phyloP scores from a whole-genome alignment of 2,329 filamentous ascomycete genomes.

The Neopestalotiopsis sp. region DNA sequence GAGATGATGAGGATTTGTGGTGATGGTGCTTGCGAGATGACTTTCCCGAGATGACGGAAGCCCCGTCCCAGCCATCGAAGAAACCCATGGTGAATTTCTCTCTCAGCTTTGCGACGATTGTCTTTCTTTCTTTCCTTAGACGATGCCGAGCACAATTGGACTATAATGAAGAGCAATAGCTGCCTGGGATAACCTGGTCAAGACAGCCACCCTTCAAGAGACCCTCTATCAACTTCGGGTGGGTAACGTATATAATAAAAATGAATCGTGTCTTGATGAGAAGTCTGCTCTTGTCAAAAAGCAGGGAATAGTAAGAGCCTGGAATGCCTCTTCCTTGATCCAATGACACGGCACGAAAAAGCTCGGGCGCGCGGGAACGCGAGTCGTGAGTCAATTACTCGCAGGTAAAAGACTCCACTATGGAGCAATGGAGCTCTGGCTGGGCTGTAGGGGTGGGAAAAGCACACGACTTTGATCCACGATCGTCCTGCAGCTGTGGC shows the following conservation, averaged over 20 bases:
- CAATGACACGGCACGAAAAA: background rate
- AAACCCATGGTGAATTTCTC: constrained; percentile 31
- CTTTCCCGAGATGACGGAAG: constrained; percentile 28
- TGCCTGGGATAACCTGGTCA: background rate
- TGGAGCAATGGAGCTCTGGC: background rate
- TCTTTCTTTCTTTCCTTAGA: background rate
- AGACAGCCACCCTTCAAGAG: background rate
- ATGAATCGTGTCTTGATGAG: background rate
- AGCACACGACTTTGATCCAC: background rate
- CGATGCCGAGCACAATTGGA: background rate
- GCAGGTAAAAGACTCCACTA: constrained; percentile 10
- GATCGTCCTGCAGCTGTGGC: background rate
- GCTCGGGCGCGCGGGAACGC: background rate
- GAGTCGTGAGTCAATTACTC: constrained; percentile 6
- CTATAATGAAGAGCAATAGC: background rate
- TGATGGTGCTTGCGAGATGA: constrained; percentile 23
- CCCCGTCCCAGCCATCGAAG: constrained; percentile 37
- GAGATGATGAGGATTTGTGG: constrained; percentile 32
- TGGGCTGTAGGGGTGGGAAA: no score
- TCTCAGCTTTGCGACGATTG: background rate
- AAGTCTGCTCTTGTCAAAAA: background rate
- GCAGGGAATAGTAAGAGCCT: background rate
- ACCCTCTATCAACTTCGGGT: background rate
- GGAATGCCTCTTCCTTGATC: background rate
- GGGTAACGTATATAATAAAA: background rate